Evolutionary conservation across 768 basidiomycete genomes (phyloP).

Genomic region (Cystoderma amianthinum): DNA sequence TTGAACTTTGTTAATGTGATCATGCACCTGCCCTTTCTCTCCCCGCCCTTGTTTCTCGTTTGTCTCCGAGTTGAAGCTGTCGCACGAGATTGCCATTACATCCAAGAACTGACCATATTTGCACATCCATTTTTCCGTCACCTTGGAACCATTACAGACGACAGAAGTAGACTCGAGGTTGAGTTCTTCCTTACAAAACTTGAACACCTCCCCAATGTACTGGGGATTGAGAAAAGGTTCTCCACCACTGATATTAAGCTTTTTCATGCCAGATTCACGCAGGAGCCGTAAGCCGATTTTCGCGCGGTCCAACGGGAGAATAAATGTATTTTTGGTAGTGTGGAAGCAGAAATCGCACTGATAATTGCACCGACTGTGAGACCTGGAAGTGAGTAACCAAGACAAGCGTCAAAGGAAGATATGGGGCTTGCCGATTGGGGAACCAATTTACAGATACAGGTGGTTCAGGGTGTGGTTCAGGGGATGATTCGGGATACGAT

Average conservation of each 20-base stretch:
- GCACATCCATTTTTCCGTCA: conserved; percentile 32
- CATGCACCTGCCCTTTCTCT: conserved; percentile 19
- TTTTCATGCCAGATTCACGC: conserved; percentile 9
- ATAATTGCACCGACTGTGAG: conserved; percentile 26
- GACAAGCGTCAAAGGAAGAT: too few species aligned
- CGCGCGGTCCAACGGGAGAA: conserved; percentile 26
- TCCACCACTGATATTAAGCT: too few species aligned
- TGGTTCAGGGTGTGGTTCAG: too few species aligned
- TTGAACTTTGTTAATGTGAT: conserved; percentile 25
- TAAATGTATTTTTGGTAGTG: conserved; percentile 24
- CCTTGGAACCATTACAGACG: conserved; percentile 26
- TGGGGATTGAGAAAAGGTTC: conserved; percentile 23
- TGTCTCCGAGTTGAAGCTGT: conserved; percentile 25
- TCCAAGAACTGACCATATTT: conserved; percentile 31
- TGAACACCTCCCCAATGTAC: conserved; percentile 30
- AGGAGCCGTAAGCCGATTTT: conserved; percentile 12
- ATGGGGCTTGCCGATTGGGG: too few species aligned
- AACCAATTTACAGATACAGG: too few species aligned
- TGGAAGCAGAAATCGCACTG: conserved; percentile 34
- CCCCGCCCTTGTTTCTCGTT: conserved; percentile 22
- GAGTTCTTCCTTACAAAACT: conserved; percentile 28
- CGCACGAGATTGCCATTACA: too few species aligned
- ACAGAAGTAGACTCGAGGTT: conserved; percentile 22
- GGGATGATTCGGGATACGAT: too few species aligned
- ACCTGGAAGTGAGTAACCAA: not conserved